Conservation (phyloP, 495 filamentous ascomycete species). For the Sordaria brevicollis region DNA sequence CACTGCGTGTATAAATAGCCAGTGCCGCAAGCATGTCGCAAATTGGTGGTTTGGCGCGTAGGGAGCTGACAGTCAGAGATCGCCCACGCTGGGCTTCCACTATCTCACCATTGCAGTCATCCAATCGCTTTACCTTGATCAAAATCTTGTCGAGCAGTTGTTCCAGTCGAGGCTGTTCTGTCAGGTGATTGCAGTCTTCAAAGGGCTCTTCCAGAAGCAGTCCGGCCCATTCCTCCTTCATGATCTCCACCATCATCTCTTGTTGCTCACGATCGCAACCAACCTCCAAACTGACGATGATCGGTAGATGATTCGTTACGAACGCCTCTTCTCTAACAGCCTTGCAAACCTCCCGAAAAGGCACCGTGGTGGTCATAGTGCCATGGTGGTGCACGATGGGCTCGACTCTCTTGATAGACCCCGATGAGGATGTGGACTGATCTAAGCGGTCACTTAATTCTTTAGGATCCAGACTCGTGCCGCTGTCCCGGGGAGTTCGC, state of each 20-base stretch:
- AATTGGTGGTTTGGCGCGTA: slow-evolving; percentile 46
- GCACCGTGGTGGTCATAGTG: slow-evolving; percentile 80
- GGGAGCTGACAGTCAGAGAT: slow-evolving; percentile 12
- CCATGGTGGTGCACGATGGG: slow-evolving; percentile 30
- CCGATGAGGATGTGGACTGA: slow-evolving; percentile 18
- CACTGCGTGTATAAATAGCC: slow-evolving; percentile 77
- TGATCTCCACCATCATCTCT: slow-evolving; percentile 82
- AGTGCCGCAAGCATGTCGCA: slow-evolving; percentile 59
- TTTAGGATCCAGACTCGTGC: slow-evolving; percentile 16
- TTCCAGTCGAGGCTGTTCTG: slow-evolving; percentile 57
- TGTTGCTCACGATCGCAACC: slow-evolving; percentile 76
- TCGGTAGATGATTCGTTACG: slow-evolving; percentile 55
- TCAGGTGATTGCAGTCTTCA: slow-evolving; percentile 32
- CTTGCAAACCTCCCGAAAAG: slow-evolving; percentile 75
- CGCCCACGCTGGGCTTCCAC: slow-evolving; percentile 14
- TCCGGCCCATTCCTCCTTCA: slow-evolving; percentile 73
- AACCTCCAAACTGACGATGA: slow-evolving; percentile 87
- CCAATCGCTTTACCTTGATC: slow-evolving; percentile 75
- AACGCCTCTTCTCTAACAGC: slow-evolving; percentile 76
- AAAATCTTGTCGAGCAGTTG: slow-evolving; percentile 71
- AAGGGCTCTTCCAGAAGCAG: slow-evolving; percentile 53
- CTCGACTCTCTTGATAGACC: slow-evolving; percentile 12
- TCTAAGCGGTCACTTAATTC: slow-evolving; percentile 10
- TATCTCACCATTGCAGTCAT: slow-evolving; percentile 23
- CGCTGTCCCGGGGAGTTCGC: slow-evolving; percentile 8